Base-by-base conservation (phyloP, 306 rosid genomes). In the Rubus idaeus region DNA sequence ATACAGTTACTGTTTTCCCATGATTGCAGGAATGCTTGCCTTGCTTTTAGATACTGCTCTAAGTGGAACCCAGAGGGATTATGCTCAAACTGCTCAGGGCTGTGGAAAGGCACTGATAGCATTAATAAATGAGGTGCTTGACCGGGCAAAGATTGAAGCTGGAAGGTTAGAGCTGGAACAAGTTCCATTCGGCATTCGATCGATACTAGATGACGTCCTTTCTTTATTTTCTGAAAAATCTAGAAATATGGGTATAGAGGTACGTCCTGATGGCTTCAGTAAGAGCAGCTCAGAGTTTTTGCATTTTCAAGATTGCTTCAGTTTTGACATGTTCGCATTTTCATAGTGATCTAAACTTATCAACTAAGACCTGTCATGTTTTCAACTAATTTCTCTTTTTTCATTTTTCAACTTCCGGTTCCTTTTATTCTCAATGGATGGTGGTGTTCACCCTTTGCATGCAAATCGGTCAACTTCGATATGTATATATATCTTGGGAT, bases 81-180 rank as follows among this genome's bases (percentile, higher is more conserved):
- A 91, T 86, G 98, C 96, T 68, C 98, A 90, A 86, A 96, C 98
- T 70, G 98, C 99, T 79, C 98, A 92, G 73, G 94, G 87, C 47
- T 96, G 99, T 83, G 99, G 99, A 73, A 93, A 87, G 86, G 99
- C 99, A 41, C 80, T 96, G 82, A 93, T 96, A 80, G 81, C 96
- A 75, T 85, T 96, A 71, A 96, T 96, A 76, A 96, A 96, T 60
- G 98, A 92, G 84, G 99, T 96, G 85, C 99, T 96, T 81, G 99
- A 96, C 79, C 85, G 97, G 62, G 99, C 99, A 26, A 96, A 96
- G 84, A 96, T 96, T 64, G 99, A 96, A 79, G 99, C 98, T 71
- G 94, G 97, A 67, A 93, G 89, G 81, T 83, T 96, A 78, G 99
- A 96, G 92, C 89, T 96, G 40, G 98, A 96, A 89, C 97, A 91